Conservation (phyloP, 139 green algal genomes). For the Ettlia oleoabundans region DNA sequence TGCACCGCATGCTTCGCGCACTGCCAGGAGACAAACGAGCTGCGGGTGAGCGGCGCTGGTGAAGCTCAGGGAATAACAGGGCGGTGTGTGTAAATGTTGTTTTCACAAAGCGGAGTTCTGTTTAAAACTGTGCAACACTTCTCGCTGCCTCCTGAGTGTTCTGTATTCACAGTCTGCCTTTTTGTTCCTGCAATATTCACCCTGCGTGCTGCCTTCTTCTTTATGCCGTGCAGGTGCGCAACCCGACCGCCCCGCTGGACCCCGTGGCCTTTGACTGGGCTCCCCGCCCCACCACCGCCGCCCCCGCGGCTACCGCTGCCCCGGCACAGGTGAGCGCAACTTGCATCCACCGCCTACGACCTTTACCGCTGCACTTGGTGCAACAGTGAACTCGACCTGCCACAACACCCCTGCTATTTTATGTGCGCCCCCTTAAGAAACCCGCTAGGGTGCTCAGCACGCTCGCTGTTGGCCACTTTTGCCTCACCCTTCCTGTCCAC, state of each 20-base stretch:
- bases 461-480: too few species aligned
- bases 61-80: too few species aligned
- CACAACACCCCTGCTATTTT: too few species aligned
- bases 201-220: not conserved
- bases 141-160: not conserved
- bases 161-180: not conserved
- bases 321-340: not conserved
- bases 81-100: too few species aligned
- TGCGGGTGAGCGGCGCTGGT: not conserved
- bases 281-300: not conserved
- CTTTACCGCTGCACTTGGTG: not conserved
- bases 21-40: conserved; percentile 31
- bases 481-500: not conserved
- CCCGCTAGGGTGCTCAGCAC: too few species aligned
- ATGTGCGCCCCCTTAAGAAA: too few species aligned
- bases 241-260: conserved; percentile 15
- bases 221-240: not conserved
- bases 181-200: not conserved
- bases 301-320: not conserved
- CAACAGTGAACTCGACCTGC: not conserved
- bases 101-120: too few species aligned
- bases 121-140: not conserved
- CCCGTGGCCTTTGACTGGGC: conserved; percentile 24
- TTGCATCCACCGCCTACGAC: not conserved
- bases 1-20: conserved; percentile 29